A percentile compares a stretch with the other conserved stretches of the same genome.
These are phyloP conservation scores for Mollisiaceae sp. DNA, from an alignment of 2,329 filamentous ascomycete species.

Conservation along the genomic window DNA sequence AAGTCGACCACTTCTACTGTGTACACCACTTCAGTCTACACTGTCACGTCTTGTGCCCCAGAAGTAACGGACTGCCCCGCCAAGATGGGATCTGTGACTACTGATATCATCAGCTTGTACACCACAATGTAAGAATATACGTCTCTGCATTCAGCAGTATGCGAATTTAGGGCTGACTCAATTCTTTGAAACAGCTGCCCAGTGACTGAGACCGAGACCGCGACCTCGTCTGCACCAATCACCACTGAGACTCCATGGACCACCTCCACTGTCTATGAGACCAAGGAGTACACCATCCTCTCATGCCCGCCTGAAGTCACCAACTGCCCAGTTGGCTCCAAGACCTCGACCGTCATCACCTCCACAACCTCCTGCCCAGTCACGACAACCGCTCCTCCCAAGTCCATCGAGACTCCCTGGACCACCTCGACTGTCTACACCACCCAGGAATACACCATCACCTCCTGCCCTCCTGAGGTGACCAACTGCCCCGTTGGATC, in stretches of 20 bases:
- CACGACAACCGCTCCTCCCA: slow-evolving; percentile 22
- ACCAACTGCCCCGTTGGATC: slow-evolving; percentile 21
- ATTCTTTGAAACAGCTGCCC: slow-evolving; percentile 37
- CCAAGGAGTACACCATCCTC: slow-evolving; percentile 27
- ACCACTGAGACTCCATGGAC: slow-evolving; percentile 5
- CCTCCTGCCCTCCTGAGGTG: slow-evolving; percentile 19
- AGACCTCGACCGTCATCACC: slow-evolving; percentile 42
- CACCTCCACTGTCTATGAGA: slow-evolving; percentile 11
- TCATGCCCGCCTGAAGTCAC: slow-evolving; percentile 37
- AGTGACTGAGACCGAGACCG: background rate
- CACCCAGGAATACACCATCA: slow-evolving; percentile 29
- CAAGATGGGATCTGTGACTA: slow-evolving; percentile 37
- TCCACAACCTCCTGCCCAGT: slow-evolving; percentile 45
- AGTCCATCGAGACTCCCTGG: slow-evolving; percentile 20
- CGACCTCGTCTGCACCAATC: slow-evolving; percentile 24
- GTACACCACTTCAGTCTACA: slow-evolving; percentile 52
- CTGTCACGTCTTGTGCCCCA: slow-evolving; percentile 38
- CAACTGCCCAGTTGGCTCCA: slow-evolving; percentile 37
- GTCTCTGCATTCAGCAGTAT: background rate
- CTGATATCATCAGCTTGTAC: slow-evolving; percentile 46
- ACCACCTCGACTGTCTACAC: slow-evolving; percentile 34
- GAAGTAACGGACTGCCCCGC: slow-evolving; percentile 40
- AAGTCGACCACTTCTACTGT: slow-evolving; percentile 49
- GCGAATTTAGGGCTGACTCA: background rate
- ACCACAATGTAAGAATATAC: slow-evolving; percentile 37